These are phyloP conservation scores for Hypericum androsaemum DNA, from an alignment of 345 rosid genomes.

Conservation along the genomic window DNA sequence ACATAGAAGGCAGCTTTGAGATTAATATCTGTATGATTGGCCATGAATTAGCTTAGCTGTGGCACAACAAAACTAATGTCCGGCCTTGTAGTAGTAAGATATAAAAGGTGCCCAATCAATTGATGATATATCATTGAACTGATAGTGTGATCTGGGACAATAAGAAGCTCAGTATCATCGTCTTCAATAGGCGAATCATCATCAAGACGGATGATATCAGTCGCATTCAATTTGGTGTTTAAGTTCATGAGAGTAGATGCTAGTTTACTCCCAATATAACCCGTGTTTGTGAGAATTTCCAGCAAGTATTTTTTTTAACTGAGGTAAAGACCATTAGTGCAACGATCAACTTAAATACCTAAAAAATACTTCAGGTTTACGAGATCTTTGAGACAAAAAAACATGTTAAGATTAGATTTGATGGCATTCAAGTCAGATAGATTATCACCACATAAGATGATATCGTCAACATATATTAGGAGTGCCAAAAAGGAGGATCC, in stretches of 20 bases:
- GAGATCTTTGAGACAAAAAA: background rate
- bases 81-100: background rate
- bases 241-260: too few relatives aligned
- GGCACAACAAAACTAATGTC: background rate
- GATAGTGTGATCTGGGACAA: background rate
- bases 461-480: background rate
- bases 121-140: background rate
- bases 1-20: background rate
- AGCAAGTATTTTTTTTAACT: too few relatives aligned
- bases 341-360: background rate
- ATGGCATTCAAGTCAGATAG: background rate
- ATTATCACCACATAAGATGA: background rate
- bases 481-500: background rate
- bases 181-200: too few relatives aligned
- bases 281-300: too few relatives aligned
- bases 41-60: background rate
- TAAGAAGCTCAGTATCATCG: too few relatives aligned
- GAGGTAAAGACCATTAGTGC: too few relatives aligned
- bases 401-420: background rate
- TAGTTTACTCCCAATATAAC: too few relatives aligned
- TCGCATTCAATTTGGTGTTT: too few relatives aligned
- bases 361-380: background rate
- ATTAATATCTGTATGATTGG: background rate
- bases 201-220: too few relatives aligned
- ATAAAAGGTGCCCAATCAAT: background rate